Evolutionary conservation across 1,139 yeast genomes (phyloP).

Genomic region (Nakaseomyces glabratus): DNA sequence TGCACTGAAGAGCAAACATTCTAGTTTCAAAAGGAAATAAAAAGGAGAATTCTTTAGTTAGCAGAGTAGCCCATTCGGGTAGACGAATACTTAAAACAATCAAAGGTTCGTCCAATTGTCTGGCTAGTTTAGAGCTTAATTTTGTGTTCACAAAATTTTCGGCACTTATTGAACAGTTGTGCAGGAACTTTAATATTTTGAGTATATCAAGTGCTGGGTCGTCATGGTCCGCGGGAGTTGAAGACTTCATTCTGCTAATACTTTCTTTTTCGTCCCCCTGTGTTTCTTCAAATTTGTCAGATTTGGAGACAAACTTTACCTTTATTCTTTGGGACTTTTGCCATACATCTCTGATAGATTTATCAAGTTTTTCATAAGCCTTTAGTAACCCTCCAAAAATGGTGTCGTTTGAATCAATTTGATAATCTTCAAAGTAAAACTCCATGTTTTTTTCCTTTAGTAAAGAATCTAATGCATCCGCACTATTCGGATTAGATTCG

Average conservation of each 20-base stretch:
- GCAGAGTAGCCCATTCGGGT: conserved; percentile 76
- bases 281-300: not conserved
- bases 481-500: no score
- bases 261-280: no score
- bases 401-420: conserved; percentile 61
- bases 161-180: conserved; percentile 33
- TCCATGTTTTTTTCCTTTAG: no score
- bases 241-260: no score
- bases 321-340: conserved; percentile 42
- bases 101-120: conserved; percentile 85
- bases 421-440: conserved; percentile 53
- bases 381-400: conserved; percentile 72
- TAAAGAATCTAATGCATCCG: no score
- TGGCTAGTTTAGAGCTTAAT: conserved; percentile 72
- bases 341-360: conserved; percentile 50
- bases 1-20: conserved; percentile 68
- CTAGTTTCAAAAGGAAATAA: conserved; percentile 80
- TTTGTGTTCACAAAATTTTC: conserved; percentile 66
- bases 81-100: conserved; percentile 80
- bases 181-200: conserved; percentile 46
- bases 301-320: conserved; percentile 39
- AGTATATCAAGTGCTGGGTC: conserved; percentile 42
- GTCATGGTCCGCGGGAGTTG: conserved; percentile 27
- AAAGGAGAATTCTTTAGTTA: conserved; percentile 69
- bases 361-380: conserved; percentile 37